phyloP scores from a whole-genome alignment of 345 rosid species.

The Carallia pectinifolia region DNA sequence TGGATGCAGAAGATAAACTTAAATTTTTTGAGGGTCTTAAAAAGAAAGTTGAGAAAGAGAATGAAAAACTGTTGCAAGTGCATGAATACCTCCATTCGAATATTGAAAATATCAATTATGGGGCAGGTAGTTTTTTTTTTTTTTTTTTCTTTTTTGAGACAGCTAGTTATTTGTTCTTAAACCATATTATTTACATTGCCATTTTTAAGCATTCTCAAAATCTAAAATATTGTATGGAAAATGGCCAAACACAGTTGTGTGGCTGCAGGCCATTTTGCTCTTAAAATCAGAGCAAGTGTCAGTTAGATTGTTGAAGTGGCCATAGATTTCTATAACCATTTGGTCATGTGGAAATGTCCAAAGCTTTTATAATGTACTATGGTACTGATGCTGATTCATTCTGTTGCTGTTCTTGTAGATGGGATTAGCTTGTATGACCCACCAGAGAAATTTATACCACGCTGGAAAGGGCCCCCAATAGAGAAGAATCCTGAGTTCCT shows the following conservation, averaged over 20 bases:
- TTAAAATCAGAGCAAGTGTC: not conserved
- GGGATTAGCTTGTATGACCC: constrained; percentile 80
- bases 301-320: constrained; percentile 1
- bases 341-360: not conserved
- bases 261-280: not conserved
- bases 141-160: constrained; percentile 36
- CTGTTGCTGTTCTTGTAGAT: constrained; percentile 45
- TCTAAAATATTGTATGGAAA: too few relatives aligned
- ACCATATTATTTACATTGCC: not conserved
- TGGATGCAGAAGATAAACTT: constrained; percentile 66
- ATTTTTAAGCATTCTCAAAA: too few relatives aligned
- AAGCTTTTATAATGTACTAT: constrained; percentile 1
- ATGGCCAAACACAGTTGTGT: too few relatives aligned
- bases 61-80: constrained; percentile 54
- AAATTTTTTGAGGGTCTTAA: constrained; percentile 82
- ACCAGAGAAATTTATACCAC: constrained; percentile 75
- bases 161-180: constrained; percentile 42
- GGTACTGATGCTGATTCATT: constrained; percentile 17
- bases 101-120: constrained; percentile 87
- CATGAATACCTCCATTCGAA: constrained; percentile 85
- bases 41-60: constrained; percentile 79
- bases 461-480: constrained; percentile 73
- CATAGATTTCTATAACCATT: not conserved
- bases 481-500: constrained; percentile 63
- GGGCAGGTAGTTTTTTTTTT: constrained; percentile 55